Evolutionary conservation across 106 monocot genomes (phyloP).

Genomic region (Iris macrosiphon): DNA sequence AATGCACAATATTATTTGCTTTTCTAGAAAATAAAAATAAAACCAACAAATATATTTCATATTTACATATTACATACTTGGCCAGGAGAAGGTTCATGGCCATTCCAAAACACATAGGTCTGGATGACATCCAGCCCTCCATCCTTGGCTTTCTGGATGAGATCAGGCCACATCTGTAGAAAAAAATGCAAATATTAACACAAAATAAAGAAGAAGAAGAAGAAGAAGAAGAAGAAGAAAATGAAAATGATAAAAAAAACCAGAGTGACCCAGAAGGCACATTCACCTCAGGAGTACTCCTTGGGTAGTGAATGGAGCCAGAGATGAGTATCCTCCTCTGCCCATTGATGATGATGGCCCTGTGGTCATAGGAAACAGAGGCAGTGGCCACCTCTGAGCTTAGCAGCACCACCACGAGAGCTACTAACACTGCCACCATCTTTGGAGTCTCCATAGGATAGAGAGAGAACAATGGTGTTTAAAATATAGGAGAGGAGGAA

Average conservation of each 20-base stretch:
- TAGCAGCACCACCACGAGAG: not conserved
- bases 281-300: slow-evolving; percentile 53
- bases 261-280: not conserved
- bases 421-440: too few relatives aligned
- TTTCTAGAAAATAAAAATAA: not conserved
- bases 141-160: slow-evolving; percentile 93
- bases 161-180: slow-evolving; percentile 83
- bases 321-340: slow-evolving; percentile 65
- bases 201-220: not conserved
- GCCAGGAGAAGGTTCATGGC: slow-evolving; percentile 71
- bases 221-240: not conserved
- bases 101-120: slow-evolving; percentile 93
- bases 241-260: not conserved
- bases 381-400: slow-evolving; percentile 10
- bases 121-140: slow-evolving; percentile 85
- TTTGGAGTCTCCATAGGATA: too few relatives aligned
- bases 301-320: slow-evolving; percentile 71
- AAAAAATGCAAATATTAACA: not conserved
- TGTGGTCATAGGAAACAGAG: slow-evolving; percentile 40
- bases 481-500: too few relatives aligned
- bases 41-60: not conserved
- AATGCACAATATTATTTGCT: not conserved
- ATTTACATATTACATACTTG: slow-evolving; percentile 24
- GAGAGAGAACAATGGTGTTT: too few relatives aligned
- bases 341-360: slow-evolving; percentile 47